A percentile compares a stretch with the other conserved stretches of the same genome.
phyloP scores from a whole-genome alignment of 352 stramenopile species.

The Phytopythium oedochilum region DNA sequence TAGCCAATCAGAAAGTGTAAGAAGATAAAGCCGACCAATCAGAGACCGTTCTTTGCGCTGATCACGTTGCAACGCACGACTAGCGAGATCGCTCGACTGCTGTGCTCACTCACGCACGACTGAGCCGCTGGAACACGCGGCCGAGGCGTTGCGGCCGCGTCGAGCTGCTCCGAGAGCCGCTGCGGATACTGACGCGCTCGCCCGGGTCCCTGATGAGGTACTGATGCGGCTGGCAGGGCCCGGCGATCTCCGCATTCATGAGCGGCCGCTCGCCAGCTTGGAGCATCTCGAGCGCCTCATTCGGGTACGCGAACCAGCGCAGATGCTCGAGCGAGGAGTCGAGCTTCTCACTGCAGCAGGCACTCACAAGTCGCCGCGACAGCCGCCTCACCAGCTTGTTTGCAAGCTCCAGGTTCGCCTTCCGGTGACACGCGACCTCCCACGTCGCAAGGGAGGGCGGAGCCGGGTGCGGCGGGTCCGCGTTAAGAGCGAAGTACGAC shows the following conservation, averaged over 20 bases:
- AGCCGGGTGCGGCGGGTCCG: not conserved
- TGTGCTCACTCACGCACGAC: too few relatives aligned
- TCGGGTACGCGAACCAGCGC: constrained; percentile 35
- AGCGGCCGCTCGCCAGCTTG: constrained; percentile 17
- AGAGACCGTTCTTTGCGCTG: too few relatives aligned
- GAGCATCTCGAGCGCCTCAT: constrained; percentile 20
- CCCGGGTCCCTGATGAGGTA: constrained; percentile 20
- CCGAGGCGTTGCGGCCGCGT: not conserved
- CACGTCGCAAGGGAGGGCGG: not conserved
- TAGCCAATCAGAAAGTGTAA: too few relatives aligned
- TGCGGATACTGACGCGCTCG: constrained; percentile 1
- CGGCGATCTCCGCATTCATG: constrained; percentile 16
- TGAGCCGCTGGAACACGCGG: too few relatives aligned
- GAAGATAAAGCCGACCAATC: too few relatives aligned
- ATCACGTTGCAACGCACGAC: too few relatives aligned
- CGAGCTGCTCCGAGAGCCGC: too few relatives aligned
- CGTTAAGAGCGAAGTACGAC: not conserved
- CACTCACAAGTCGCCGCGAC: not conserved
- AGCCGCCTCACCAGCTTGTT: not conserved
- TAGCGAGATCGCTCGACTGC: too few relatives aligned
- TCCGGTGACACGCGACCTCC: constrained; percentile 4
- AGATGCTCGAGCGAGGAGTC: constrained; percentile 17
- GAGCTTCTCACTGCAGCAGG: constrained; percentile 11
- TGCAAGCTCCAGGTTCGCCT: constrained; percentile 3
- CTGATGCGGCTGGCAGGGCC: constrained; percentile 24